Evolutionary conservation across 2,329 filamentous ascomycete genomes (phyloP).

Genomic region (Fusarium clavum): DNA sequence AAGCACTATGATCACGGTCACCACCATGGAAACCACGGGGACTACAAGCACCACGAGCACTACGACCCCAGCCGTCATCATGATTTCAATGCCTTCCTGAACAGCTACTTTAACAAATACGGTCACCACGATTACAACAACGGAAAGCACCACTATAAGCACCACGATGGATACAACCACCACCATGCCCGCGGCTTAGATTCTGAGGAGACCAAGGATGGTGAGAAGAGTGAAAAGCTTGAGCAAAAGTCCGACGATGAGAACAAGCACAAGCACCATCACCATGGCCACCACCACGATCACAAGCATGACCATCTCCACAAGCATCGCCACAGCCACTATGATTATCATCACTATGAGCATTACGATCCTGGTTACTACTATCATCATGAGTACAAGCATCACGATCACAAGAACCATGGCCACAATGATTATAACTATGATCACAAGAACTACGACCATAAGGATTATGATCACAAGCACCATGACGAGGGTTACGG

Average conservation of each 20-base stretch:
- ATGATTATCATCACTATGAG: slow-evolving; percentile 12
- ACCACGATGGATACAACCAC: slow-evolving; percentile 5
- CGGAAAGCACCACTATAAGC: slow-evolving; percentile 7
- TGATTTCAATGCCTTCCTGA: background rate
- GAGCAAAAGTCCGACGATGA: slow-evolving; percentile 5
- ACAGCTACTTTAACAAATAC: background rate
- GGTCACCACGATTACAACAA: slow-evolving; percentile 2
- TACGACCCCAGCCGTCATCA: background rate
- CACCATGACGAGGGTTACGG: background rate
- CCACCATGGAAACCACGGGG: background rate
- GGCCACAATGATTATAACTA: background rate
- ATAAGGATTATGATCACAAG: background rate
- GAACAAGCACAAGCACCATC: background rate
- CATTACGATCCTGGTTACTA: background rate
- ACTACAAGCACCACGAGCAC: slow-evolving; percentile 3
- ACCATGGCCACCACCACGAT: slow-evolving; percentile 14
- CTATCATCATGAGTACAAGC: background rate
- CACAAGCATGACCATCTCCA: slow-evolving; percentile 21
- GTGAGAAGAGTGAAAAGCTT: background rate
- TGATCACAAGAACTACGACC: background rate
- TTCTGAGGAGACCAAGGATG: background rate
- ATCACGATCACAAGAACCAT: background rate
- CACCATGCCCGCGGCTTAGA: slow-evolving; percentile 3
- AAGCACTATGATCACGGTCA: slow-evolving; percentile 2
- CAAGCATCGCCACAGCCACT: slow-evolving; percentile 21